Evolutionary conservation across 139 green algal species (phyloP).

Genomic region (Desmodesmus armatus): DNA sequence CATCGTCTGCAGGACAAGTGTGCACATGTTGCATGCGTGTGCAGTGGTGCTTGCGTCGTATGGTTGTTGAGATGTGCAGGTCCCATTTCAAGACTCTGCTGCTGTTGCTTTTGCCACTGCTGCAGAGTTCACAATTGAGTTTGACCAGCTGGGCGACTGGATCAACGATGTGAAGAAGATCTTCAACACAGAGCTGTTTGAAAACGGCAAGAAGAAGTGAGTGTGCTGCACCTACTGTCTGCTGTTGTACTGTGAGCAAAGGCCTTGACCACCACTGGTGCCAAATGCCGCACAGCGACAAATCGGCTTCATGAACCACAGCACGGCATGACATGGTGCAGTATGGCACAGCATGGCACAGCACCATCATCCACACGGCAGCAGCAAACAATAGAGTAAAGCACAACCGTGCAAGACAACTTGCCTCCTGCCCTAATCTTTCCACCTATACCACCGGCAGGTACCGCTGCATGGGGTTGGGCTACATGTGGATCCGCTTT

Average conservation of each 20-base stretch:
- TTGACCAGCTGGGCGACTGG: constrained; percentile 7
- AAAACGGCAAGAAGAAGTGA: constrained; percentile 25
- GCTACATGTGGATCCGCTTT: constrained; percentile 25
- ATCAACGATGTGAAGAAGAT: constrained; percentile 39
- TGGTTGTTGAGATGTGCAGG: not conserved
- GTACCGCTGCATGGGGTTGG: not conserved
- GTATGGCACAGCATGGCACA: not conserved
- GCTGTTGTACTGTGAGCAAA: not conserved
- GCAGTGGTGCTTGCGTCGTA: not conserved
- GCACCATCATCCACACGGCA: not conserved
- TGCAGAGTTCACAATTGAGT: constrained; percentile 40
- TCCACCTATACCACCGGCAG: not conserved
- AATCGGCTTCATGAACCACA: not conserved
- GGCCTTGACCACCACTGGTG: not conserved
- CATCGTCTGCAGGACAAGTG: too few relatives aligned
- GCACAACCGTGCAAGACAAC: not conserved
- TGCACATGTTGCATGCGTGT: not conserved
- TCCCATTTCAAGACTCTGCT: not conserved
- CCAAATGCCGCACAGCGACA: not conserved
- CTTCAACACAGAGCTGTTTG: constrained; percentile 15
- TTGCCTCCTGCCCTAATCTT: not conserved
- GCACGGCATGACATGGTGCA: not conserved
- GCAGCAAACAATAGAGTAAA: not conserved
- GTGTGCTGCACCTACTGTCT: not conserved
- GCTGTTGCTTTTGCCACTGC: constrained; percentile 23